These are phyloP conservation scores for Alternaria burnsii DNA, from an alignment of 2,329 filamentous ascomycete genomes.

Conservation along the genomic window DNA sequence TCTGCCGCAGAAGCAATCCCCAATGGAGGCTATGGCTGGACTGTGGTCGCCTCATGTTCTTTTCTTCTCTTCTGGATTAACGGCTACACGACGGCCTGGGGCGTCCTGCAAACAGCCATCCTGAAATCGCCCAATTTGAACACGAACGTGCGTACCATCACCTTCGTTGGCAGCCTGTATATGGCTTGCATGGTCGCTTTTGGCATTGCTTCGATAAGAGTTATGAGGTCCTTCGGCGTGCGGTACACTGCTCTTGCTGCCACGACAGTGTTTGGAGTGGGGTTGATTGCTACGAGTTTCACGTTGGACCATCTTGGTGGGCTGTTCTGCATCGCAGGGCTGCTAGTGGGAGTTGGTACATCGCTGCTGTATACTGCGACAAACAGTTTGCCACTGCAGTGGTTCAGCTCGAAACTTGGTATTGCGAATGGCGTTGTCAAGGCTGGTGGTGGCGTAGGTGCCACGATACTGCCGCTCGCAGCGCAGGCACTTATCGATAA, in stretches of 20 bases:
- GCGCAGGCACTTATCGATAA: conserved; percentile 34
- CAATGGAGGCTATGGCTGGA: conserved; percentile 66
- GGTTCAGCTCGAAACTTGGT: conserved; percentile 37
- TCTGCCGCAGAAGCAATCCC: conserved; percentile 45
- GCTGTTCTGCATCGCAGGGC: conserved; percentile 11
- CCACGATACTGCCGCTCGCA: conserved; percentile 33
- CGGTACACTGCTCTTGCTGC: conserved; percentile 59
- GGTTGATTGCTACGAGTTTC: conserved; percentile 59
- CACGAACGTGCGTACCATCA: conserved; percentile 52
- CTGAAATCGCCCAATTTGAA: conserved; percentile 54
- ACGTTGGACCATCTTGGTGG: conserved; percentile 34
- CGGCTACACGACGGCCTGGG: conserved; percentile 67
- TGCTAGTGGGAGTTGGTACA: conserved; percentile 60
- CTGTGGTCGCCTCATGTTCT: conserved; percentile 61
- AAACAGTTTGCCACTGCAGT: conserved; percentile 36
- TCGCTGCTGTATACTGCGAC: conserved; percentile 55
- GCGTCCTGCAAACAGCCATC: conserved; percentile 66
- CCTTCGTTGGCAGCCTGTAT: conserved; percentile 66
- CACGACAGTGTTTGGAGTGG: conserved; percentile 59
- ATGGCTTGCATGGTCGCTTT: conserved; percentile 61
- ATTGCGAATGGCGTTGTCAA: conserved; percentile 42
- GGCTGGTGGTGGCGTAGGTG: conserved; percentile 40
- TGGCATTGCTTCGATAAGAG: conserved; percentile 61
- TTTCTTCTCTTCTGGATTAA: conserved; percentile 61
- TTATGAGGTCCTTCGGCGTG: conserved; percentile 61